phyloP scores from a whole-genome alignment of 345 rosid species.

The Eucalyptus sp. region DNA sequence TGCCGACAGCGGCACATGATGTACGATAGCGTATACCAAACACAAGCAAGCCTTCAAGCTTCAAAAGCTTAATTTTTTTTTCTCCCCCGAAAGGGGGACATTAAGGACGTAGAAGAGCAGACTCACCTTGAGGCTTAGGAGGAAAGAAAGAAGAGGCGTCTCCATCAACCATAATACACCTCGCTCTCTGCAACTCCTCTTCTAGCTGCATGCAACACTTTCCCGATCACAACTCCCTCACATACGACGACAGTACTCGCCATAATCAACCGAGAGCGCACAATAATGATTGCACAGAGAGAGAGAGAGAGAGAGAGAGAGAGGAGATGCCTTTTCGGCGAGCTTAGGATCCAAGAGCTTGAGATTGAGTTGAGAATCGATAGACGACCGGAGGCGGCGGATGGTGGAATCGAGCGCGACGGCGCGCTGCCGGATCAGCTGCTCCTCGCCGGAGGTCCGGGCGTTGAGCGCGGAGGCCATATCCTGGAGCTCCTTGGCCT shows the following conservation, averaged over 20 bases:
- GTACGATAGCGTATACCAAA: neutral
- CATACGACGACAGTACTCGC: neutral
- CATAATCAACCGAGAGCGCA: neutral
- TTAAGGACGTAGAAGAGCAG: neutral
- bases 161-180: conserved; percentile 64
- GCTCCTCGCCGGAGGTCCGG: conserved; percentile 49
- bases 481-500: conserved; percentile 74
- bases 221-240: neutral
- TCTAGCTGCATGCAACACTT: conserved; percentile 32
- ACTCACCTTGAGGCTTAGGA: conserved; percentile 45
- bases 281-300: neutral
- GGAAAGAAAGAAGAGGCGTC: conserved; percentile 84
- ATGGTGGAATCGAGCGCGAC: conserved; percentile 56
- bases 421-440: conserved; percentile 57
- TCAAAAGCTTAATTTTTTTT: neutral
- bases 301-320: neutral
- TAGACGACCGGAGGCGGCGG: conserved; percentile 48
- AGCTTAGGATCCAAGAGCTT: conserved; percentile 33
- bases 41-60: neutral
- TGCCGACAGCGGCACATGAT: neutral
- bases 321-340: conserved; percentile 39
- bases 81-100: neutral
- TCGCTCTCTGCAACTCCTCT: conserved; percentile 81
- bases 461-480: conserved; percentile 46
- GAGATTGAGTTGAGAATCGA: conserved; percentile 17